Percentiles rank a stretch among this genome's conserved stretches.
Evolutionary conservation across 192 early-diverging fungal genomes (phyloP).

Genomic region (Rhizophagus prolifer): DNA sequence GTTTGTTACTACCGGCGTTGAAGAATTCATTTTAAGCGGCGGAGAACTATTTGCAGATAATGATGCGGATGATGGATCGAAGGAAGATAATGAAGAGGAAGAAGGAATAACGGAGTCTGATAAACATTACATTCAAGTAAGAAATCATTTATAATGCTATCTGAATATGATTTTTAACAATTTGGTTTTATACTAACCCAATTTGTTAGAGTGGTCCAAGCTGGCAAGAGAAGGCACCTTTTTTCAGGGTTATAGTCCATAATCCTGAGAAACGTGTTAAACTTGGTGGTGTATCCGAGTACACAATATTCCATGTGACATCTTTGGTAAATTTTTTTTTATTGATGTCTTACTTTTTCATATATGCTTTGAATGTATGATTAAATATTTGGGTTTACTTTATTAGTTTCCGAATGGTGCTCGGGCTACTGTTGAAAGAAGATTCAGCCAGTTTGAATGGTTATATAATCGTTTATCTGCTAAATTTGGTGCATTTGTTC

Average conservation of each 20-base stretch:
- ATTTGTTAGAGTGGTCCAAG: slow-evolving; percentile 36
- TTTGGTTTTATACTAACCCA: not conserved
- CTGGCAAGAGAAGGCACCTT: slow-evolving; percentile 43
- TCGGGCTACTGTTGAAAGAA: slow-evolving; percentile 43
- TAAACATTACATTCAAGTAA: slow-evolving; percentile 42
- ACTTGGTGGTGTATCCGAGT: slow-evolving; percentile 46
- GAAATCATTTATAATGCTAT: not conserved
- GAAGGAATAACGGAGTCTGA: slow-evolving; percentile 45
- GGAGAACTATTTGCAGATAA: slow-evolving; percentile 3
- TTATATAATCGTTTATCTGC: slow-evolving; percentile 36
- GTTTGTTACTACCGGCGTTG: slow-evolving; percentile 48
- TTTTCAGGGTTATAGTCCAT: slow-evolving; percentile 43
- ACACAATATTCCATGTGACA: slow-evolving; percentile 43
- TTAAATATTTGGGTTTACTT: not conserved
- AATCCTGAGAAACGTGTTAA: slow-evolving; percentile 45
- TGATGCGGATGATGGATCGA: slow-evolving; percentile 19
- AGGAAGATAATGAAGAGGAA: slow-evolving; percentile 33
- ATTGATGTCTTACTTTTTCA: not conserved
- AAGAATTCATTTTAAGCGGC: slow-evolving; percentile 43
- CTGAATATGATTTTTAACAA: not conserved
- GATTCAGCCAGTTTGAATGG: slow-evolving; percentile 49
- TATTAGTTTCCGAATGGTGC: slow-evolving; percentile 38
- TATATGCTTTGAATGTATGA: not conserved
- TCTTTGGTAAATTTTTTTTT: slow-evolving; percentile 37
- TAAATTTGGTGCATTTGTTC: slow-evolving; percentile 43